Conservation (phyloP, 352 stramenopile genomes). For the Pythium sp. region DNA sequence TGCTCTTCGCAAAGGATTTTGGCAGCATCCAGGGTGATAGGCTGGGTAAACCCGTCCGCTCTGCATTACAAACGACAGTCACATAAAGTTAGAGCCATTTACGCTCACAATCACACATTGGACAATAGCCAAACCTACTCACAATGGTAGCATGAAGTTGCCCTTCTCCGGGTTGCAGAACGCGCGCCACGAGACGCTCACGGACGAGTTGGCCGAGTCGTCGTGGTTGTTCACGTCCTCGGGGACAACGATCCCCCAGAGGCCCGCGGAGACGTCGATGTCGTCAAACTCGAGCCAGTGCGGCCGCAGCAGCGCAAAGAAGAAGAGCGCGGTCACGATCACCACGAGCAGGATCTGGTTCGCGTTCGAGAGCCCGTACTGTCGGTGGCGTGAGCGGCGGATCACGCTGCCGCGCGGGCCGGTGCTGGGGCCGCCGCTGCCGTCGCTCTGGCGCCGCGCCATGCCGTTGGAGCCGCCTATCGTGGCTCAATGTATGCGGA, state of each 20-base stretch:
- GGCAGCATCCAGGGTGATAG: conserved; percentile 19
- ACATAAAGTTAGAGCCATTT: not conserved
- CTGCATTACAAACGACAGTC: not conserved
- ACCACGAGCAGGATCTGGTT: conserved; percentile 80
- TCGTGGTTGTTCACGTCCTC: conserved; percentile 8
- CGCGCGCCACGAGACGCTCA: conserved; percentile 37
- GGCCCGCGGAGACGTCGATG: conserved; percentile 40
- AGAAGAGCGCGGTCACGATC: conserved; percentile 48
- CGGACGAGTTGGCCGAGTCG: conserved; percentile 33
- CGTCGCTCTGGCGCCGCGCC: not conserved
- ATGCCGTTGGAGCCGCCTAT: conserved; percentile 9
- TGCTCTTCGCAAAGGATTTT: conserved; percentile 35
- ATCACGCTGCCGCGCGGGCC: conserved; percentile 1
- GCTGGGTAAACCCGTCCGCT: conserved; percentile 9
- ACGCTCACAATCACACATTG: not conserved
- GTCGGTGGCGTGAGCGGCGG: conserved; percentile 47
- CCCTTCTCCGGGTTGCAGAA: conserved; percentile 39
- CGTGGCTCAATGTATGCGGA: not conserved
- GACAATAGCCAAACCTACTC: not conserved
- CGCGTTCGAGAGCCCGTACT: conserved; percentile 79
- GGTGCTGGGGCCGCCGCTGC: not conserved
- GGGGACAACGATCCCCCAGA: conserved; percentile 47
- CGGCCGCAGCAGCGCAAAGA: conserved; percentile 57
- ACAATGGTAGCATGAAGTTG: conserved; percentile 32
- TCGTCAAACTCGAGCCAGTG: conserved; percentile 57